Evolutionary conservation across 768 basidiomycete genomes (phyloP).

Genomic region (Psilocybe cubensis): DNA sequence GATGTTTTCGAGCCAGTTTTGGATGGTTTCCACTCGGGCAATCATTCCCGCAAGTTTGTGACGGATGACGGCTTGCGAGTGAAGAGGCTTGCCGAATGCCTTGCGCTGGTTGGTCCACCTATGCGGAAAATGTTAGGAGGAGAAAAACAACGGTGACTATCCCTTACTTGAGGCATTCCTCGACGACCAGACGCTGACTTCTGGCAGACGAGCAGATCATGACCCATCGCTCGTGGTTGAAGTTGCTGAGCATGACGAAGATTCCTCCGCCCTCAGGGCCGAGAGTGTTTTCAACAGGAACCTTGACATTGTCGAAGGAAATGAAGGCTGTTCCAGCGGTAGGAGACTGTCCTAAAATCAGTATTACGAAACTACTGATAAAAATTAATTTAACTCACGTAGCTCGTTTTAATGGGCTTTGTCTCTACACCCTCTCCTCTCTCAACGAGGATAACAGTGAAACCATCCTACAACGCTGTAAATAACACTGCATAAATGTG

Average conservation of each 20-base stretch:
- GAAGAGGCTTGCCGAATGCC: conserved; percentile 88
- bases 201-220: conserved; percentile 79
- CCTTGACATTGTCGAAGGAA: conserved; percentile 80
- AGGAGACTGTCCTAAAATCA: conserved; percentile 47
- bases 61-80: conserved; percentile 86
- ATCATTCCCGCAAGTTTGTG: conserved; percentile 88
- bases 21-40: conserved; percentile 62
- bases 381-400: conserved; percentile 28
- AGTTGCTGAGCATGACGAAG: conserved; percentile 70
- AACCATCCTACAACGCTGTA: conserved; percentile 46
- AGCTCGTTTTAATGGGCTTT: conserved; percentile 79
- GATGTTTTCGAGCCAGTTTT: conserved; percentile 83
- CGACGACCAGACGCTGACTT: conserved; percentile 60
- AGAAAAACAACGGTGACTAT: conserved; percentile 1
- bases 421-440: conserved; percentile 84
- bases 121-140: conserved; percentile 4
- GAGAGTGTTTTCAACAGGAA: conserved; percentile 83
- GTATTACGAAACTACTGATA: background rate
- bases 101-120: conserved; percentile 89
- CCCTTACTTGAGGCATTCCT: conserved; percentile 54
- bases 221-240: conserved; percentile 95
- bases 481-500: no score
- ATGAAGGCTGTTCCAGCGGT: conserved; percentile 83
- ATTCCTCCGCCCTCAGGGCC: conserved; percentile 78
- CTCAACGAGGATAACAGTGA: conserved; percentile 88